Evolutionary conservation across 352 stramenopile species (phyloP).

Genomic region (Phytophthora cryptogea): DNA sequence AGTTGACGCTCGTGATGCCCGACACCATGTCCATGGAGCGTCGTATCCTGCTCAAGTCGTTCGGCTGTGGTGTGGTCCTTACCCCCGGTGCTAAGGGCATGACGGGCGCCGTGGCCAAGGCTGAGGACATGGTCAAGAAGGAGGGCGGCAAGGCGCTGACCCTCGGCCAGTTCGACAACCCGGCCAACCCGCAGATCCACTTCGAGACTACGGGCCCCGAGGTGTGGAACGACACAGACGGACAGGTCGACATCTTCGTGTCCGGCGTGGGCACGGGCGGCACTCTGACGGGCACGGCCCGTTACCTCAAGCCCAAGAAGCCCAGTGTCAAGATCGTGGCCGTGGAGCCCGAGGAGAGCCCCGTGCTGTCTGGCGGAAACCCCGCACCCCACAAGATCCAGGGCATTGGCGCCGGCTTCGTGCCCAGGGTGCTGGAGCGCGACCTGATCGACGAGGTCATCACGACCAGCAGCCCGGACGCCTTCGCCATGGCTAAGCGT

Average conservation of each 20-base stretch:
- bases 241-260: slow-evolving; percentile 24
- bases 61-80: slow-evolving; percentile 17
- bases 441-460: slow-evolving; percentile 91
- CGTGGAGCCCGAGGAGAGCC: slow-evolving; percentile 79
- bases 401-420: slow-evolving; percentile 82
- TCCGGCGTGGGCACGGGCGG: slow-evolving; percentile 83
- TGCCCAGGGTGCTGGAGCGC: slow-evolving; percentile 77
- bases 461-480: slow-evolving; percentile 75
- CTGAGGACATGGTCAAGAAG: slow-evolving; percentile 20
- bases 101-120: slow-evolving; percentile 25
- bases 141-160: slow-evolving; percentile 16
- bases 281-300: slow-evolving; percentile 81
- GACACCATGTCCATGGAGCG: slow-evolving; percentile 30
- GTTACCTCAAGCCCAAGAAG: slow-evolving; percentile 89
- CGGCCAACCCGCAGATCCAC: slow-evolving; percentile 22
- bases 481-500: slow-evolving; percentile 85
- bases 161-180: slow-evolving; percentile 26
- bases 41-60: slow-evolving; percentile 21
- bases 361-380: slow-evolving; percentile 77
- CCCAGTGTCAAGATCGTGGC: slow-evolving; percentile 80
- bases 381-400: slow-evolving; percentile 83
- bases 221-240: slow-evolving; percentile 21
- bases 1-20: slow-evolving; percentile 23
- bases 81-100: slow-evolving; percentile 57
- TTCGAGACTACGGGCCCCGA: slow-evolving; percentile 26